A percentile compares a stretch with the other conserved stretches of the same genome.
Conservation (phyloP, 2,329 filamentous ascomycete species). For the Ophiocordyceps polyrhachis-furcata region DNA sequence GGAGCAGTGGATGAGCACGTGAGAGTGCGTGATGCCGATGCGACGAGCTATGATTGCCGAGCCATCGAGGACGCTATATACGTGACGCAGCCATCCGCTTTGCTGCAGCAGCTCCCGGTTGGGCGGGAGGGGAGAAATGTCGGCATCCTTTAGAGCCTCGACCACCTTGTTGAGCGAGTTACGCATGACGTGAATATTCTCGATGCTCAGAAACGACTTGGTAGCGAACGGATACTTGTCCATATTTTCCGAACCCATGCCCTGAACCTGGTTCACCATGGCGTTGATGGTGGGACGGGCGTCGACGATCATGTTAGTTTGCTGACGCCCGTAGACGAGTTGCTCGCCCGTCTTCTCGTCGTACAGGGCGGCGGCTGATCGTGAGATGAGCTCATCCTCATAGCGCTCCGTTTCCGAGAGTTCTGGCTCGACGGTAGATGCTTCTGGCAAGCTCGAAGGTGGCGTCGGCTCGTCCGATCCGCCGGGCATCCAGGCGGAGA, state of each 20-base stretch:
- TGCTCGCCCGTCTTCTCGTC: conserved; percentile 43
- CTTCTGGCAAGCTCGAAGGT: conserved; percentile 29
- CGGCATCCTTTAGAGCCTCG: conserved; percentile 80
- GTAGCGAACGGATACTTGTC: conserved; percentile 85
- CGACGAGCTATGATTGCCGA: conserved; percentile 69
- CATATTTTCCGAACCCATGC: conserved; percentile 93
- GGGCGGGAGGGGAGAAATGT: conserved; percentile 65
- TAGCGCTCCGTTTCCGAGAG: conserved; percentile 42
- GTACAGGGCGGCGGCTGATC: conserved; percentile 17
- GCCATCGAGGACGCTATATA: conserved; percentile 66
- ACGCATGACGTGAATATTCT: conserved; percentile 97
- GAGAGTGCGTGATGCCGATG: conserved; percentile 80
- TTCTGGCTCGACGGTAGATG: conserved; percentile 27
- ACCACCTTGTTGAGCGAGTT: conserved; percentile 75
- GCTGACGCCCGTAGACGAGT: conserved; percentile 74
- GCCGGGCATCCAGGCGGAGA: conserved; percentile 27
- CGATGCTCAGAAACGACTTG: conserved; percentile 86
- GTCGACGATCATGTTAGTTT: conserved; percentile 88
- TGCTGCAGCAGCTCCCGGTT: conserved; percentile 64
- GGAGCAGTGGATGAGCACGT: conserved; percentile 93
- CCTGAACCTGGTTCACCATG: conserved; percentile 81
- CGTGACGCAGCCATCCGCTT: conserved; percentile 85
- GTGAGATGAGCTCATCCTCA: conserved; percentile 46
- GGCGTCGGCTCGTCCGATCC: conserved; percentile 17
- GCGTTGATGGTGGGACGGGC: conserved; percentile 89